Evolutionary conservation across 345 rosid species (phyloP).

Genomic region (Isatis tinctoria): DNA sequence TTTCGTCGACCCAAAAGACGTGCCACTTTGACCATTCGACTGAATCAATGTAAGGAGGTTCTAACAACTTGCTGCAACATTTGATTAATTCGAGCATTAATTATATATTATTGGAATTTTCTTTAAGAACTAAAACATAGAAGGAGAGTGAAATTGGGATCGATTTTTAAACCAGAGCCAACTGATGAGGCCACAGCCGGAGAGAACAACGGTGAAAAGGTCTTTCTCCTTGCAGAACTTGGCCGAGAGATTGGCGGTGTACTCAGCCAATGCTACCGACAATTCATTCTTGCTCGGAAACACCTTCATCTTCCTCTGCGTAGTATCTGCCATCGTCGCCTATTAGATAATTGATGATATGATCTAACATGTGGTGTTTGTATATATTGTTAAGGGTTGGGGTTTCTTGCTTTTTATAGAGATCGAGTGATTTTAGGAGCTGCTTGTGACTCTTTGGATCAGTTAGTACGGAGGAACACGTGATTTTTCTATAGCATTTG

Average conservation of each 20-base stretch:
- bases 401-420: constrained; percentile 2
- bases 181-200: constrained; percentile 69
- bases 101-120: background rate
- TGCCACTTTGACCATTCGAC: constrained; percentile 91
- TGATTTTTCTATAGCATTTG: background rate
- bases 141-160: background rate
- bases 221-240: constrained; percentile 60
- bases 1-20: constrained; percentile 89
- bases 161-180: constrained; percentile 47
- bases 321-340: constrained; percentile 5
- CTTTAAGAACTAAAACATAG: background rate
- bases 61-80: constrained; percentile 49
- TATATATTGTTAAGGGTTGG: background rate
- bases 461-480: background rate
- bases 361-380: background rate
- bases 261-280: constrained; percentile 56
- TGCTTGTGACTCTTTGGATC: background rate
- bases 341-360: background rate
- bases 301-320: background rate
- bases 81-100: background rate
- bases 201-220: constrained; percentile 60
- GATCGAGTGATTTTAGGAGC: background rate
- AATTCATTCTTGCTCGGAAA: constrained; percentile 28
- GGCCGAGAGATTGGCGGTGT: constrained; percentile 57
- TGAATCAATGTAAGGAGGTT: constrained; percentile 48